These are phyloP conservation scores for Quillaja saponaria DNA, from an alignment of 306 rosid genomes.

Conservation along the genomic window DNA sequence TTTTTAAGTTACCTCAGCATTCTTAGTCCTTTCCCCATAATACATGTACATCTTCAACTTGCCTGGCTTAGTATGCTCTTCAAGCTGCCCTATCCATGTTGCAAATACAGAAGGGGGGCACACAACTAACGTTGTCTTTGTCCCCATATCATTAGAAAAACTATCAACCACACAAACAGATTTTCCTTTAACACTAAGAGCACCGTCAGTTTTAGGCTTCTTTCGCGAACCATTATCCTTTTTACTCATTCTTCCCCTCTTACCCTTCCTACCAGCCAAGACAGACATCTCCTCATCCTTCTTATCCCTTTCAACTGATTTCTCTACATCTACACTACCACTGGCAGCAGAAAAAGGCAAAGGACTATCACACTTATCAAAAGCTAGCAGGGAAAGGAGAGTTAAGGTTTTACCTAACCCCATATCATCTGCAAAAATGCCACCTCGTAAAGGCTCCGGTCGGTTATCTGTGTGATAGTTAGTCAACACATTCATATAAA, in stretches of 20 bases:
- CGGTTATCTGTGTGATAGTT: slow-evolving; percentile 38
- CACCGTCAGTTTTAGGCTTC: slow-evolving; percentile 30
- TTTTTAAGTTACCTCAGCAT: slow-evolving; percentile 49
- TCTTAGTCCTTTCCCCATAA: slow-evolving; percentile 58
- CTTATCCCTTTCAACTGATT: slow-evolving; percentile 29
- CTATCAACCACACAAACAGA: slow-evolving; percentile 20
- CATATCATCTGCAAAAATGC: slow-evolving; percentile 76
- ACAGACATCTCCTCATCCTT: slow-evolving; percentile 23
- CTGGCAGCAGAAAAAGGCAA: slow-evolving; percentile 1
- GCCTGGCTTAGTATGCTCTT: slow-evolving; percentile 58
- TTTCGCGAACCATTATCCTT: slow-evolving; percentile 26
- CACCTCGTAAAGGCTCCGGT: slow-evolving; percentile 76
- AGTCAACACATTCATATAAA: slow-evolving; percentile 59
- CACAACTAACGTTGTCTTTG: slow-evolving; percentile 60
- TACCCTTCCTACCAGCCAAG: slow-evolving; percentile 36
- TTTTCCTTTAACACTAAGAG: slow-evolving; percentile 6
- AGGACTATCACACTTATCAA: slow-evolving; percentile 41
- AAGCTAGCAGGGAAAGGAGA: slow-evolving; percentile 62
- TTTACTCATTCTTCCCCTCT: slow-evolving; percentile 33
- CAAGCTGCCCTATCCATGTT: slow-evolving; percentile 63
- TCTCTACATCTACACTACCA: slow-evolving; percentile 24
- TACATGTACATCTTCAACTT: slow-evolving; percentile 63
- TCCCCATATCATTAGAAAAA: slow-evolving; percentile 6
- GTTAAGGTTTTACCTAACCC: slow-evolving; percentile 88
- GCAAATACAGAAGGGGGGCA: slow-evolving; percentile 84